A percentile compares a stretch with the other conserved stretches of the same genome.
These are phyloP conservation scores for Periconia digitata DNA, from an alignment of 2,329 filamentous ascomycete species.

Conservation along the genomic window DNA sequence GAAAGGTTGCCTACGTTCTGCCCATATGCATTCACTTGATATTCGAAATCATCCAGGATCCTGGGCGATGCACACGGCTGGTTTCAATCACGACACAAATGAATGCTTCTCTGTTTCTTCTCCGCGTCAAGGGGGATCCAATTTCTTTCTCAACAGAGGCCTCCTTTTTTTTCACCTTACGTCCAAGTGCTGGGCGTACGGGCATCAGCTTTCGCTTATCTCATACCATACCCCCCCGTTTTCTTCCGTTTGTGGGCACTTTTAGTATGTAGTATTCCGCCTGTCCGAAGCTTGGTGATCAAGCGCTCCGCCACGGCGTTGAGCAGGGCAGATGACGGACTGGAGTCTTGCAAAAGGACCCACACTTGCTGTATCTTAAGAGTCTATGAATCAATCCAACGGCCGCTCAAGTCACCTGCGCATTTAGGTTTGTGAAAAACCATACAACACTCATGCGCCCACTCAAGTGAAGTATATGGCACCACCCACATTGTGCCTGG, in stretches of 20 bases:
- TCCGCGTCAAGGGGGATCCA: neutral
- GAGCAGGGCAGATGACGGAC: constrained; percentile 33
- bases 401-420: neutral
- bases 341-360: neutral
- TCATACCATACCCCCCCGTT: constrained; percentile 15
- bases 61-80: too few relatives aligned
- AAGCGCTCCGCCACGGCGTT: constrained; percentile 33
- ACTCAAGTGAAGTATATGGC: neutral
- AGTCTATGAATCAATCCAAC: neutral
- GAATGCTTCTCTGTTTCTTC: neutral
- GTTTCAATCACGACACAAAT: too few relatives aligned
- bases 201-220: constrained; percentile 27
- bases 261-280: constrained; percentile 15
- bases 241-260: neutral
- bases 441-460: neutral
- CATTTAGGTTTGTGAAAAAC: neutral
- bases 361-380: constrained; percentile 5
- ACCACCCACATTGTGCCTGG: too few relatives aligned
- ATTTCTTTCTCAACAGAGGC: constrained; percentile 15
- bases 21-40: too few relatives aligned
- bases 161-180: constrained; percentile 25
- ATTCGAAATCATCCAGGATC: too few relatives aligned
- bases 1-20: too few relatives aligned
- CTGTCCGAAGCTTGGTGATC: constrained; percentile 29
- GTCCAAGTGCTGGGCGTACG: constrained; percentile 42